Evolutionary conservation across 1,139 yeast species (phyloP), one percentile per base, ranked within the genome.

Genomic region (Yamadazyma triangularis): DNA sequence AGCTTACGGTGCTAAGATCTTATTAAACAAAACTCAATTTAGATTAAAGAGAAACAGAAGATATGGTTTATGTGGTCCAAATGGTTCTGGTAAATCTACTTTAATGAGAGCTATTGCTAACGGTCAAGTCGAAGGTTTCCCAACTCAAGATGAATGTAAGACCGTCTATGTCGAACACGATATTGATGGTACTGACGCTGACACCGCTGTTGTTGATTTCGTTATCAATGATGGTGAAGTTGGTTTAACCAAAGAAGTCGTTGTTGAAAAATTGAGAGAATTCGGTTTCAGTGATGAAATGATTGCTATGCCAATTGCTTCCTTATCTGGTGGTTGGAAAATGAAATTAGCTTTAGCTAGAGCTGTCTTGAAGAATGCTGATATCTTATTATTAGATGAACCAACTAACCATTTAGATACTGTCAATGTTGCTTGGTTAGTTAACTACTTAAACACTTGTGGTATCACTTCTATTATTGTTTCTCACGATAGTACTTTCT

Each of bases 71-170:
- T 89, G 96, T 77, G 98, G 98, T 74, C 96, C 97, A 62, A 91
- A 91, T 73, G 98, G 98, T 84, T 95, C 97, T 58, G 98, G 98
- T 85, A 91, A 91, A 77, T 91, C 97, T 51, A 91, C 98, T 53
- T 82, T 91, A 70, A 88, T 91, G 97, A 87, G 96, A 79, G 97
- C 98, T 55, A 86, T 91, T 72, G 97, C 97, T 53, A 89, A 91
- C 74, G 97, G 97, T 68, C 97, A 91, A 79, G 96, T 91, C 60
- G 97, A 91, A 65, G 97, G 97, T 70, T 91, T 91, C 96, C 98
- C 98, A 74, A 72, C 93, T 55, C 96, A 88, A 73, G 95, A 86
- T 35, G 96, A 87, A 74, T 87, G 95, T 74, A 87, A 88, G 79
- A 91, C 98, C 53, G 96, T 91, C 57, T 91, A 89, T 73, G 98